A percentile compares a stretch with the other conserved stretches of the same genome.
Evolutionary conservation across 441 rosid species (phyloP).

Genomic region (Jatropha podagrica): DNA sequence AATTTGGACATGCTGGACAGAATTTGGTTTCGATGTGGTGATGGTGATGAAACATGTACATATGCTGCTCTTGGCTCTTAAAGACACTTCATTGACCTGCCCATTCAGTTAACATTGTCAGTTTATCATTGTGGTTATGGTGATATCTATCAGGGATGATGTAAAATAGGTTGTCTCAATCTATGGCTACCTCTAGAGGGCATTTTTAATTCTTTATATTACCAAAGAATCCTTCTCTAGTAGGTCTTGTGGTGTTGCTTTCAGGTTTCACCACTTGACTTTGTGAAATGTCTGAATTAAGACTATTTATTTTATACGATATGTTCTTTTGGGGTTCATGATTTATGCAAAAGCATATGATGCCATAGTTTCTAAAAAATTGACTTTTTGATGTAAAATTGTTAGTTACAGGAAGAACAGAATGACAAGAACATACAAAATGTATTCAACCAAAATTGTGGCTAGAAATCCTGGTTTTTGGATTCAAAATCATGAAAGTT

Average conservation of each 20-base stretch:
- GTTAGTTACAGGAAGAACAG: background rate
- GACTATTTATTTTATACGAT: background rate
- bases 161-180: background rate
- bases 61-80: background rate
- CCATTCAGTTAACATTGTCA: background rate
- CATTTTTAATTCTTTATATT: background rate
- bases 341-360: background rate
- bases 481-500: background rate
- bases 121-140: background rate
- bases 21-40: background rate
- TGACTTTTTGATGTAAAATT: background rate
- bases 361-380: background rate
- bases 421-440: background rate
- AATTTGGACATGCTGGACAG: background rate
- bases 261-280: background rate
- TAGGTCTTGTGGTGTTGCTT: background rate
- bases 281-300: background rate
- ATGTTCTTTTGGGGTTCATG: background rate
- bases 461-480: background rate
- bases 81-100: background rate
- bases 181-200: background rate
- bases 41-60: background rate
- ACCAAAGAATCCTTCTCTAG: background rate
- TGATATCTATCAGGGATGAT: background rate
- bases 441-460: background rate